Percentiles rank a stretch among this genome's conserved stretches.
Conservation (phyloP, 1,139 yeast genomes). For the Hansenula sp. region DNA sequence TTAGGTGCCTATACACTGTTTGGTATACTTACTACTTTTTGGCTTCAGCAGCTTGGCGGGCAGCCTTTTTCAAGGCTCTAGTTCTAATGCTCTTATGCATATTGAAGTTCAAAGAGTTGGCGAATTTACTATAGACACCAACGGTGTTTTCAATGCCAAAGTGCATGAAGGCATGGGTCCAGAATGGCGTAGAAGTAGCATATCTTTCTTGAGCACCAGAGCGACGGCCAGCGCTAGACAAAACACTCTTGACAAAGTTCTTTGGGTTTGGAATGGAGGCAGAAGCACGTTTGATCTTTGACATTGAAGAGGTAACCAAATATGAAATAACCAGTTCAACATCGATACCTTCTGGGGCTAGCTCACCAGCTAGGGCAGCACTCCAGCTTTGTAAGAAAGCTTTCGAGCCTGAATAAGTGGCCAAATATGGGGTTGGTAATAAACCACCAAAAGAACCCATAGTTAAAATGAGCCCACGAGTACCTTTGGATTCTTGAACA, state of each 20-base stretch:
- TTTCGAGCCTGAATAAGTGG: constrained; percentile 95
- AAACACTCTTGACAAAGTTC: constrained; percentile 66
- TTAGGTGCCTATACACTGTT: too few relatives aligned
- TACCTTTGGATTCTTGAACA: constrained; percentile 30
- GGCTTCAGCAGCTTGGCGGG: constrained; percentile 31
- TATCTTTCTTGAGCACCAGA: constrained; percentile 90
- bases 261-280: constrained; percentile 78
- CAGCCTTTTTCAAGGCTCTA: constrained; percentile 82
- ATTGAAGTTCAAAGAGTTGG: constrained; percentile 59
- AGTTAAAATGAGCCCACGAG: constrained; percentile 74
- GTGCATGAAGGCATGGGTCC: constrained; percentile 93
- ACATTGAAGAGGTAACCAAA: constrained; percentile 93
- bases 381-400: constrained; percentile 95
- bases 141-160: constrained; percentile 74
- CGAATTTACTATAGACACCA: constrained; percentile 75
- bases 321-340: constrained; percentile 88
- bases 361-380: constrained; percentile 83
- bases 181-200: constrained; percentile 86
- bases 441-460: constrained; percentile 98
- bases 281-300: constrained; percentile 80
- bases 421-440: constrained; percentile 87
- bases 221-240: constrained; percentile 72
- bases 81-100: constrained; percentile 80
- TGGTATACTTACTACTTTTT: neutral
- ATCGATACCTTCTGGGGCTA: constrained; percentile 64